Percentiles rank a stretch among this genome's conserved stretches.
phyloP scores from a whole-genome alignment of 352 stramenopile species.

The Peronospora destructor region DNA sequence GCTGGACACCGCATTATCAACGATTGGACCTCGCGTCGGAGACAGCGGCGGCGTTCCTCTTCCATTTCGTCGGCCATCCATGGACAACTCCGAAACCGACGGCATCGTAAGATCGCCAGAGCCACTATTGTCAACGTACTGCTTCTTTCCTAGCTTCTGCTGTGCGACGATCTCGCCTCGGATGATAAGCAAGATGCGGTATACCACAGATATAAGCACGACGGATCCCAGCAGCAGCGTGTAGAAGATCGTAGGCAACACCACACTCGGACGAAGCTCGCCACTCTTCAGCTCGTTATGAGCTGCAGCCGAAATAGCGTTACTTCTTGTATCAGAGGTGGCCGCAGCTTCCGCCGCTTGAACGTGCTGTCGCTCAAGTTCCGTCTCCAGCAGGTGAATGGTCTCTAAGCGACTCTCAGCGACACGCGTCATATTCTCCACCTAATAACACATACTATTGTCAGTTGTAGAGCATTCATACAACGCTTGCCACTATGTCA shows the following conservation, averaged over 20 bases:
- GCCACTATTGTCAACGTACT: slow-evolving; percentile 6
- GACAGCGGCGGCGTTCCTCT: slow-evolving; percentile 26
- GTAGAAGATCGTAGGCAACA: slow-evolving; percentile 52
- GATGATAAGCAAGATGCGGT: slow-evolving; percentile 50
- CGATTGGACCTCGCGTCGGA: slow-evolving; percentile 16
- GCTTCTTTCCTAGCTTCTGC: slow-evolving; percentile 26
- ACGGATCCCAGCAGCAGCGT: slow-evolving; percentile 36
- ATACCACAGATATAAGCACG: slow-evolving; percentile 39
- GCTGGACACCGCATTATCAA: slow-evolving; percentile 19
- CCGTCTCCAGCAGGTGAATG: slow-evolving; percentile 65
- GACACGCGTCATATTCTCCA: slow-evolving; percentile 64
- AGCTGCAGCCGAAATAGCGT: slow-evolving; percentile 2
- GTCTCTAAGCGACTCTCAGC: slow-evolving; percentile 58
- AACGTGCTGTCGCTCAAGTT: slow-evolving; percentile 57
- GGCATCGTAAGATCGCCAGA: slow-evolving; percentile 16
- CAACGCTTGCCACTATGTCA: background rate
- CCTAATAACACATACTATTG: slow-evolving; percentile 14
- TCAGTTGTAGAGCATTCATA: slow-evolving; percentile 5
- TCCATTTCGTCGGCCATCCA: slow-evolving; percentile 14
- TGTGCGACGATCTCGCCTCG: slow-evolving; percentile 33
- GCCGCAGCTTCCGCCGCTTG: slow-evolving; percentile 34
- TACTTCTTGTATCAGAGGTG: slow-evolving; percentile 9
- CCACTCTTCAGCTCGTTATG: slow-evolving; percentile 12
- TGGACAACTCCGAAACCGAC: slow-evolving; percentile 21
- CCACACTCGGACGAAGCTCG: slow-evolving; percentile 21